These are phyloP conservation scores for Phytophthora megakarya DNA, from an alignment of 352 stramenopile genomes.

Conservation along the genomic window DNA sequence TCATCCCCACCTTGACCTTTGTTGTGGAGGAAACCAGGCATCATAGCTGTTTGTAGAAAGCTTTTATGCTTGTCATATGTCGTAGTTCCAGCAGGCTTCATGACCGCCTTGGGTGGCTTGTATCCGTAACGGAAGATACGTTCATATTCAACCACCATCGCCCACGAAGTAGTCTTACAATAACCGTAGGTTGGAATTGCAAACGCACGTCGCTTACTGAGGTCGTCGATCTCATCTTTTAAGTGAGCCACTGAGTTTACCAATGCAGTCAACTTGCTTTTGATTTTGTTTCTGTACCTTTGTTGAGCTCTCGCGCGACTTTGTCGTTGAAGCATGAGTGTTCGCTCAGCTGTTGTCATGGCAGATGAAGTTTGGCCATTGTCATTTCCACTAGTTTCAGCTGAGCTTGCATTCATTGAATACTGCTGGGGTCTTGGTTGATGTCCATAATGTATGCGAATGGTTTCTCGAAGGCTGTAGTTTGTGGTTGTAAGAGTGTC, in stretches of 20 bases:
- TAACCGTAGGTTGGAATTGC: not conserved
- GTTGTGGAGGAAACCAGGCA: not conserved
- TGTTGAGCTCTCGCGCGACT: not conserved
- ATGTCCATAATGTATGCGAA: too few species aligned
- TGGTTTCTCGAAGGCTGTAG: too few species aligned
- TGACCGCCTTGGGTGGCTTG: not conserved
- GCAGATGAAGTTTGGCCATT: not conserved
- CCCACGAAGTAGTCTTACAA: not conserved
- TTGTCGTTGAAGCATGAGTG: not conserved
- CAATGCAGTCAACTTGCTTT: not conserved
- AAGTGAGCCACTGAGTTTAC: not conserved
- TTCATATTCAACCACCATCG: constrained; percentile 1
- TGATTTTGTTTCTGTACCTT: constrained; percentile 1
- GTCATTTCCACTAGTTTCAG: not conserved
- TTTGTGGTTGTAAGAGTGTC: too few species aligned
- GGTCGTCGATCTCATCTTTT: not conserved
- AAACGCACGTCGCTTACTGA: not conserved
- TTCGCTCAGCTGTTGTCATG: not conserved
- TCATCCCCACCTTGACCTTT: not conserved
- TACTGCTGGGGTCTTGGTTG: too few species aligned
- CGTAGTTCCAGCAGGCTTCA: too few species aligned
- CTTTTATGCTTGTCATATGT: not conserved
- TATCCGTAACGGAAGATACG: not conserved
- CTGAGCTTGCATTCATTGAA: not conserved
- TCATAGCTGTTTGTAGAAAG: not conserved